A percentile compares a stretch with the other conserved stretches of the same genome.
Evolutionary conservation across 495 filamentous ascomycete genomes (phyloP).

Genomic region (Aspergillus bertholletiae): DNA sequence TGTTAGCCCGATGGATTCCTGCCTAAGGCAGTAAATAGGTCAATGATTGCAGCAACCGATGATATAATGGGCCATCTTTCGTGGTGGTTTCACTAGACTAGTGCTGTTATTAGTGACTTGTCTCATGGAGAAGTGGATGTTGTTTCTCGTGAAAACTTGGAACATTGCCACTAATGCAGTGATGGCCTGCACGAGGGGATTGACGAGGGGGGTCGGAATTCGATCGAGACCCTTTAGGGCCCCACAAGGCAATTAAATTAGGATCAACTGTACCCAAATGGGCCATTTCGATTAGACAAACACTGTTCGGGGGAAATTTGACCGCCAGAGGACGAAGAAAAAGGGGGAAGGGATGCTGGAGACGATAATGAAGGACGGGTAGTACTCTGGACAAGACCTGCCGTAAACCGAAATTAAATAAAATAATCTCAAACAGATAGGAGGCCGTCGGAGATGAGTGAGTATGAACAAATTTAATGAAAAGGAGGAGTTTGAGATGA

Average conservation of each 20-base stretch:
- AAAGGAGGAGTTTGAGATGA: too few relatives aligned
- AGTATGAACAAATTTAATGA: too few relatives aligned
- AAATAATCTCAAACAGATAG: background rate
- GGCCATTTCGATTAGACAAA: background rate
- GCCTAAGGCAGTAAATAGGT: background rate
- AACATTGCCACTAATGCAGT: background rate
- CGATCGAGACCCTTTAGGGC: background rate
- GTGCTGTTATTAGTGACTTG: background rate
- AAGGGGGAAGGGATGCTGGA: background rate
- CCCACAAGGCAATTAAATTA: conserved; percentile 1
- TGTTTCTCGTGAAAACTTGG: background rate
- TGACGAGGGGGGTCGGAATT: background rate
- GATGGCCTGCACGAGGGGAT: background rate
- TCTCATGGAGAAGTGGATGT: background rate
- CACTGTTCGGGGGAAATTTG: too few relatives aligned
- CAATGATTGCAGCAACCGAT: too few relatives aligned
- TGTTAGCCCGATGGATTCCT: background rate
- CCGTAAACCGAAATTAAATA: too few relatives aligned
- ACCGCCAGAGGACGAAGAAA: background rate
- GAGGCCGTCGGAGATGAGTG: background rate
- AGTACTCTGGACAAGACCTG: too few relatives aligned
- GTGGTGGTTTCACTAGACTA: too few relatives aligned
- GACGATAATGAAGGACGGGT: too few relatives aligned
- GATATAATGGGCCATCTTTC: background rate
- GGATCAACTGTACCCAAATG: background rate